Evolutionary conservation across 2,329 filamentous ascomycete genomes (phyloP).

Genomic region (Fusarium chlamydosporum): DNA sequence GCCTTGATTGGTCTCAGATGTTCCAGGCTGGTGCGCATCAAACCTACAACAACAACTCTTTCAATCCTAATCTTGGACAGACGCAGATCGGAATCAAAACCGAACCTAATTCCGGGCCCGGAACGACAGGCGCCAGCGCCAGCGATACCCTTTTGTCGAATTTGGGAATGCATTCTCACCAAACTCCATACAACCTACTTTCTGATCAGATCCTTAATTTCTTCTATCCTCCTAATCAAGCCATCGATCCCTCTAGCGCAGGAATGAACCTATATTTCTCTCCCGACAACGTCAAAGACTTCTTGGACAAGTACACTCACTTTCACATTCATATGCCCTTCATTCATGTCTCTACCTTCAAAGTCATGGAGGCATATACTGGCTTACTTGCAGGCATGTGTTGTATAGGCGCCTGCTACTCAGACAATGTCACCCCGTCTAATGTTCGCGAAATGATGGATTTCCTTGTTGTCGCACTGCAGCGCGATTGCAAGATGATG

Average conservation of each 20-base stretch:
- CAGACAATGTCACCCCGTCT: slow-evolving; percentile 70
- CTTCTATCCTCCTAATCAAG: slow-evolving; percentile 64
- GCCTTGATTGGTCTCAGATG: slow-evolving; percentile 83
- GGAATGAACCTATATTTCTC: slow-evolving; percentile 74
- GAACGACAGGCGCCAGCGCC: slow-evolving; percentile 64
- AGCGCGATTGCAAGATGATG: slow-evolving; percentile 67
- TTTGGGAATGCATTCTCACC: slow-evolving; percentile 63
- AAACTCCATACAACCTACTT: slow-evolving; percentile 67
- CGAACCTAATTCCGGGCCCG: slow-evolving; percentile 71
- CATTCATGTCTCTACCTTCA: slow-evolving; percentile 79
- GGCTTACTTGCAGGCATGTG: slow-evolving; percentile 78
- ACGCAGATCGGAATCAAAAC: slow-evolving; percentile 78
- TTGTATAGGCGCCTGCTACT: slow-evolving; percentile 82
- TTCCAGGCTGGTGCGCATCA: slow-evolving; percentile 80
- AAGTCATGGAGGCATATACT: slow-evolving; percentile 74
- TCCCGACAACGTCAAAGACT: slow-evolving; percentile 77
- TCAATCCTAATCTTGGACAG: slow-evolving; percentile 76
- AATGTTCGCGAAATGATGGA: slow-evolving; percentile 79
- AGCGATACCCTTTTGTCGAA: slow-evolving; percentile 63
- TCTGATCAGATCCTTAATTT: slow-evolving; percentile 70
- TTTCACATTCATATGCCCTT: slow-evolving; percentile 82
- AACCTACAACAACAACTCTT: slow-evolving; percentile 73
- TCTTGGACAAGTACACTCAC: slow-evolving; percentile 78
- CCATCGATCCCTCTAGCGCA: slow-evolving; percentile 67
- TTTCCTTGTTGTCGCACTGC: slow-evolving; percentile 70